phyloP scores from a whole-genome alignment of 2,329 filamentous ascomycete genomes.

The Penicillium hesseltinei region DNA sequence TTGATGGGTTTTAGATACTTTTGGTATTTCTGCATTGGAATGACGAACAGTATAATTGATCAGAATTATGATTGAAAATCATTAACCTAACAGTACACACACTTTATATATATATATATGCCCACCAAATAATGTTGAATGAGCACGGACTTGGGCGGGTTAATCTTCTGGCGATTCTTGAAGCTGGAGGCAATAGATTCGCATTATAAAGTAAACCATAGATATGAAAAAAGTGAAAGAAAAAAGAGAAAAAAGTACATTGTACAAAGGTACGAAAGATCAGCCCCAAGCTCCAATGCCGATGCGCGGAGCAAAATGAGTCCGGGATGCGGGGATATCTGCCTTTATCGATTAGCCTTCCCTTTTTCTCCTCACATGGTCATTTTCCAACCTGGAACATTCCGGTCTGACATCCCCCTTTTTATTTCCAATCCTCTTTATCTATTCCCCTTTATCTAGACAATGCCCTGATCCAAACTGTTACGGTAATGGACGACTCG shows the following conservation, averaged over 20 bases:
- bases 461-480: slow-evolving; percentile 28
- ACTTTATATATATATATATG: too few species aligned
- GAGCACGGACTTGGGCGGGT: background rate
- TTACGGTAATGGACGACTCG: slow-evolving; percentile 33
- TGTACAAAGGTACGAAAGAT: background rate
- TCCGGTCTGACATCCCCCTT: background rate
- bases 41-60: background rate
- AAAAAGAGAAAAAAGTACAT: too few species aligned
- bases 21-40: background rate
- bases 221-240: background rate
- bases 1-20: slow-evolving; percentile 37
- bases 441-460: slow-evolving; percentile 8
- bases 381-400: background rate
- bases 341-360: slow-evolving; percentile 7
- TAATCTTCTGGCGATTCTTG: background rate
- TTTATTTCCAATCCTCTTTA: background rate
- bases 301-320: slow-evolving; percentile 2
- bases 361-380: slow-evolving; percentile 5
- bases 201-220: background rate
- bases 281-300: background rate
- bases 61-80: background rate
- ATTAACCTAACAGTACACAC: too few species aligned
- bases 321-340: slow-evolving; percentile 4
- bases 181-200: background rate
- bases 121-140: too few species aligned